Base-by-base conservation (phyloP, 768 basidiomycete genomes). In the Tremella mesenterica region DNA sequence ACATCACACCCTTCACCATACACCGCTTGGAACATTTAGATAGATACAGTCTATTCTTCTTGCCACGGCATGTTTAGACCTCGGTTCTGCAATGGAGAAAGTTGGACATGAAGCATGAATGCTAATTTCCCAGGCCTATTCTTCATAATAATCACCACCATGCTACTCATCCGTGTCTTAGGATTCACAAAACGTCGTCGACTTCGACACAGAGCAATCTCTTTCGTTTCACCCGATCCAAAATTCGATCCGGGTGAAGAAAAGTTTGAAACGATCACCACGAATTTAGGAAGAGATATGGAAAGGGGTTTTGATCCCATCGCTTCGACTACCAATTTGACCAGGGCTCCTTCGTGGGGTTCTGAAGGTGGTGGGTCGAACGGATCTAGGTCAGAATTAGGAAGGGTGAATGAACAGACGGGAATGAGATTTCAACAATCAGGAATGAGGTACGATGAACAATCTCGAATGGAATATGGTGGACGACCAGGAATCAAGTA, bases 71-170 rank as follows among this genome's bases (percentile, higher is more conserved):
- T n/a, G n/a, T n/a, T n/a, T n/a, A n/a, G n/a, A n/a, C n/a, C n/a
- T n/a, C n/a, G n/a, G n/a, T n/a, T n/a, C n/a, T n/a, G n/a, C n/a
- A n/a, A n/a, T n/a, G n/a, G n/a, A n/a, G n/a, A n/a, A n/a, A n/a
- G n/a, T n/a, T n/a, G n/a, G n/a, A n/a, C n/a, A n/a, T n/a, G n/a
- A n/a, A 38, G 4, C 36, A 30, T 12, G 9, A 12, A 13, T 34
- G 56, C 45, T 53, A 29, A 54, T 20, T 21, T 23, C 5, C n/a
- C 34, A 59, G 58, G 58, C n/a, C 38, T 59, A 9, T 48, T 59
- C 38, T 20, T 56, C 29, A 43, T 52, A 6, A 50, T 52, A 44
- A 30, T 44, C 10, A 13, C 27, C 5, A 44, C 50, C 4, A 39
- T 56, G n/a, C 29, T 59, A 18, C 12, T 56, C 23, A 29, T 59